These are phyloP conservation scores for Xylaria sp. DNA, from an alignment of 2,329 filamentous ascomycete genomes.

Conservation along the genomic window DNA sequence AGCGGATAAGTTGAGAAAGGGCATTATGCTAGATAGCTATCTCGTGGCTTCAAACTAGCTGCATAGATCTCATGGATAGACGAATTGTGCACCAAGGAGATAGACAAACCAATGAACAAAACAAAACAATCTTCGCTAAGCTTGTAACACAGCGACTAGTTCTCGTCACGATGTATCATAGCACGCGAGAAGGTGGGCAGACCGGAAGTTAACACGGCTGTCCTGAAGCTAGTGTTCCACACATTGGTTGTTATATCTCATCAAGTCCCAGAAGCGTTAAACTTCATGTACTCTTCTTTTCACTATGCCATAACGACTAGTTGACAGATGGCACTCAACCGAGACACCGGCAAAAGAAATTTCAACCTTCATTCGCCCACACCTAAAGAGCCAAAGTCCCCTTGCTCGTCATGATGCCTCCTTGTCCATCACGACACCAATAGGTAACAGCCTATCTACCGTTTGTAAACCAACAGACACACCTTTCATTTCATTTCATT, in stretches of 20 bases:
- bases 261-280: background rate
- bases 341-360: background rate
- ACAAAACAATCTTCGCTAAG: background rate
- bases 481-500: background rate
- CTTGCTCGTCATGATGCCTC: constrained; percentile 2
- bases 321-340: background rate
- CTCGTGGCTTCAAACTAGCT: background rate
- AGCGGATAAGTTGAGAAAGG: background rate
- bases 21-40: background rate
- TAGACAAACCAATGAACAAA: no score
- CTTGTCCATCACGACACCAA: constrained; percentile 10
- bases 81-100: background rate
- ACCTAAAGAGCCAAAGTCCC: constrained; percentile 2
- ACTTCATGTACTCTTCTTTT: constrained; percentile 23
- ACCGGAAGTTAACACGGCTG: background rate
- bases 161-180: background rate
- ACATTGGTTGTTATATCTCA: background rate
- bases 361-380: background rate
- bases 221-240: background rate
- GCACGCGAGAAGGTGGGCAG: background rate
- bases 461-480: constrained; percentile 23
- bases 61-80: no score
- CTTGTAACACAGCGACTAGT: no score
- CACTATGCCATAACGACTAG: constrained; percentile 14
- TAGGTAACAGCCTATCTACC: background rate